phyloP scores from a whole-genome alignment of 495 filamentous ascomycete genomes.

The Viridothelium virens region DNA sequence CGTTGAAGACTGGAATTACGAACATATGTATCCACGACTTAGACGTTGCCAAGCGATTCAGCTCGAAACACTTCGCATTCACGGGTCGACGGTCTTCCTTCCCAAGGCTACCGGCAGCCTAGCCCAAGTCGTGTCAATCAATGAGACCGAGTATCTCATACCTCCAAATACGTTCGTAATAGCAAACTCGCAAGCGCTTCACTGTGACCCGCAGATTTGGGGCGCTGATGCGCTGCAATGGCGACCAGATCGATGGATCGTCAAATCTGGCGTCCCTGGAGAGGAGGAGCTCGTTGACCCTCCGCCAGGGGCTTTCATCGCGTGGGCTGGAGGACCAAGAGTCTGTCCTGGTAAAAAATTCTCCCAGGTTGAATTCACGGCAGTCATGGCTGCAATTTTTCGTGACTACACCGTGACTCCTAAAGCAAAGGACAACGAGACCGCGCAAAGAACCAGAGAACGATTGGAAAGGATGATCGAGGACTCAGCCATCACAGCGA shows the following conservation, averaged over 20 bases:
- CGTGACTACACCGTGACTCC: constrained; percentile 17
- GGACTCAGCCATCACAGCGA: not conserved
- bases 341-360: constrained; percentile 25
- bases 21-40: constrained; percentile 20
- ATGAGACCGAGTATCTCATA: constrained; percentile 6
- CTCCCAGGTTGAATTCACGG: constrained; percentile 23
- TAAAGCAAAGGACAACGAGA: not conserved
- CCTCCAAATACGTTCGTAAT: constrained; percentile 9
- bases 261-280: not conserved
- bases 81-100: constrained; percentile 16
- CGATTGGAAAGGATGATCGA: not conserved
- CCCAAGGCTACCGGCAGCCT: constrained; percentile 14
- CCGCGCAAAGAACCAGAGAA: not conserved
- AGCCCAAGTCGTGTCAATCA: constrained; percentile 15
- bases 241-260: constrained; percentile 21
- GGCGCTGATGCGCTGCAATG: constrained; percentile 3
- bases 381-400: constrained; percentile 10
- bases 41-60: constrained; percentile 17
- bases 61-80: constrained; percentile 26
- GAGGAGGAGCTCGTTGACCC: constrained; percentile 14
- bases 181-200: constrained; percentile 16
- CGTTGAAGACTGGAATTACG: constrained; percentile 13
- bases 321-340: constrained; percentile 21
- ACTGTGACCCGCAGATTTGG: constrained; percentile 9
- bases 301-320: constrained; percentile 10